Conservation (phyloP, 768 basidiomycete species). For the Lentinula boryana region DNA sequence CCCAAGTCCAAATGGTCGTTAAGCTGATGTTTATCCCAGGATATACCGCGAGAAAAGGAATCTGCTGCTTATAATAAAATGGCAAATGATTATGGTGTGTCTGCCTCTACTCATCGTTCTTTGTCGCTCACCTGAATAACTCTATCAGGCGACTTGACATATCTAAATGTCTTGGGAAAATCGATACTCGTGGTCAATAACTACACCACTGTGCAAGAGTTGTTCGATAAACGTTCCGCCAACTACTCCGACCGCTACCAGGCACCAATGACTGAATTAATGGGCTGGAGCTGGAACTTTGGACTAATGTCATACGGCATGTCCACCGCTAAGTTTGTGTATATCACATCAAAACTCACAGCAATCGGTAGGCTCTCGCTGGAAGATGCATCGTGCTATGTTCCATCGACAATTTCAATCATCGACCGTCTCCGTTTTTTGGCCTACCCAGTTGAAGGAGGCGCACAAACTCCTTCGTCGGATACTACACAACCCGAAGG, state of each 20-base stretch:
- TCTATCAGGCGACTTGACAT: slow-evolving; percentile 45
- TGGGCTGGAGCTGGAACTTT: slow-evolving; percentile 45
- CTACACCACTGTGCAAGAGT: slow-evolving; percentile 38
- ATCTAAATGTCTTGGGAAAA: slow-evolving; percentile 44
- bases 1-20: slow-evolving; percentile 11
- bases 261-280: slow-evolving; percentile 45
- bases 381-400: slow-evolving; percentile 47
- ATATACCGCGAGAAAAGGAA: slow-evolving; percentile 26
- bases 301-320: slow-evolving; percentile 48
- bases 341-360: background rate
- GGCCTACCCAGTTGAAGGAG: slow-evolving; percentile 40
- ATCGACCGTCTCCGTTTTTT: slow-evolving; percentile 31
- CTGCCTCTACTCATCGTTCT: background rate
- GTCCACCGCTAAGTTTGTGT: background rate
- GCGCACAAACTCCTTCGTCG: slow-evolving; percentile 38
- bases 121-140: background rate
- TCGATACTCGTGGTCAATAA: slow-evolving; percentile 44
- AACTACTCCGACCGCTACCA: slow-evolving; percentile 51
- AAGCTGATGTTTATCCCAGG: slow-evolving; percentile 3
- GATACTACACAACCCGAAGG: slow-evolving; percentile 34
- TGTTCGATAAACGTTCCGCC: slow-evolving; percentile 49
- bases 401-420: slow-evolving; percentile 48
- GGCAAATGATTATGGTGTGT: slow-evolving; percentile 34
- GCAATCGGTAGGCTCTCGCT: slow-evolving; percentile 36
- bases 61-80: slow-evolving; percentile 34